Evolutionary conservation across 2,329 filamentous ascomycete species (phyloP), one percentile per base, ranked within the genome.

Genomic region (Pestalotiopsis sp.): DNA sequence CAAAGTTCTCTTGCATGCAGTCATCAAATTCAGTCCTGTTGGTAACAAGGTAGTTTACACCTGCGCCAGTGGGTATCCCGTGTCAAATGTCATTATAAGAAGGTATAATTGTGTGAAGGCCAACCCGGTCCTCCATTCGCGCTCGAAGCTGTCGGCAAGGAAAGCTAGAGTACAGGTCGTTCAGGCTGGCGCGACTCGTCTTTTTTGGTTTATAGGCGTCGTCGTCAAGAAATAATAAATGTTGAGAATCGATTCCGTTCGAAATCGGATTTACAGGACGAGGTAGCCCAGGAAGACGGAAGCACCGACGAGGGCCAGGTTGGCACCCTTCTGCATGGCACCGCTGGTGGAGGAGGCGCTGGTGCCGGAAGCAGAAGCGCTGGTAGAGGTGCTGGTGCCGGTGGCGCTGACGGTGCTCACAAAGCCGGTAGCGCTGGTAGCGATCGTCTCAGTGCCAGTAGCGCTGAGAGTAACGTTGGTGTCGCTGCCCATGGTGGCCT

Each of bases 31-130:
- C 36, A 27, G 61, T 66, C 14, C 45, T 40, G 52, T 59, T 20
- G 38, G 9, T 61, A 23, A 65, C 62, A 27, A 31, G 40, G 45
- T 41, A 41, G 40, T 63, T 66, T 38, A 40, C 63, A 41, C 58
- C 67, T 49, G 45, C 62, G 57, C 67, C 60, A 49, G 23, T 58
- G 64, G 67, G 63, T 66, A 62, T 56, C 45, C 65, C 65, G 59
- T 36, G 68, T 67, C 72, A 76, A 74, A 71, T 73, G 75, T 73
- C 65, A 76, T 77, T 77, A 77, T 72, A 73, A 75, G 70, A 61
- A 70, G 69, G 68, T 71, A 9, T 73, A 73, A 74, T 68, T 57
- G 68, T 68, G 41, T 66, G 71, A 70, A 57, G 52, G 58, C 63
- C 61, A 68, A 61, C 68, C 65, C 61, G 25, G 68, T 66, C 41